Base-by-base conservation (phyloP, 225 moss, liverwort and hornwort species). In the Rhytidiadelphus loreus region DNA sequence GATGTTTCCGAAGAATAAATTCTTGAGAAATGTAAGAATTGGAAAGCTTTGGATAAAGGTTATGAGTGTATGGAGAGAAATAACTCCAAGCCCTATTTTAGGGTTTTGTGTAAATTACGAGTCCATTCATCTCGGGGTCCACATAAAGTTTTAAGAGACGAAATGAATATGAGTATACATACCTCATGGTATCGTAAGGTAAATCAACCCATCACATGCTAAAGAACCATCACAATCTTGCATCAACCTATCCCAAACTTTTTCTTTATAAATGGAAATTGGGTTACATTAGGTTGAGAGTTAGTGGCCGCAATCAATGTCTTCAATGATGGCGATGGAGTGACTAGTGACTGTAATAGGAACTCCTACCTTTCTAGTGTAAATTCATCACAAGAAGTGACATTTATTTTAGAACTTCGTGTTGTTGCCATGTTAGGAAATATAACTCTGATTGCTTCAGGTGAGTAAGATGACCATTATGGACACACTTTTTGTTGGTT, bases 41-140 rank as follows among this genome's bases (percentile, higher is more conserved):
- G 9, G 17, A 3, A 72, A 44, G 10, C 44, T 16, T 44, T 44
- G 9, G 10, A 44, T 7, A 16, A 43, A 44, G 4, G 16, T 28
- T 44, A 28, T 26, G 5, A 17, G 1, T 44, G 5, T 11, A 29
- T 16, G 46, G 16, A 16, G 28, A 44, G 1, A 21, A 50, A 18
- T 12, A 52, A 13, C 2, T 35, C 22, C 5, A 35, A 22, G 13
- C 2, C 2, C 8, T 52, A 14, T 35, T 14, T 35, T 22, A 52
- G 3, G 22, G 2, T 3, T 52, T 35, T 9, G 18, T 2, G 0
- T 14, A 53, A 52, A 53, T 23, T 22, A 77, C 35, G 5, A 76
- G 5, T 33, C 0, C 1, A 33, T 52, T 76, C 6, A 52, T 8
- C 5, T 22, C 22, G 3, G 1, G 2, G 2, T 1, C 6, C 2